phyloP scores from a whole-genome alignment of 2,329 filamentous ascomycete species.

The Raffaelea arxii region DNA sequence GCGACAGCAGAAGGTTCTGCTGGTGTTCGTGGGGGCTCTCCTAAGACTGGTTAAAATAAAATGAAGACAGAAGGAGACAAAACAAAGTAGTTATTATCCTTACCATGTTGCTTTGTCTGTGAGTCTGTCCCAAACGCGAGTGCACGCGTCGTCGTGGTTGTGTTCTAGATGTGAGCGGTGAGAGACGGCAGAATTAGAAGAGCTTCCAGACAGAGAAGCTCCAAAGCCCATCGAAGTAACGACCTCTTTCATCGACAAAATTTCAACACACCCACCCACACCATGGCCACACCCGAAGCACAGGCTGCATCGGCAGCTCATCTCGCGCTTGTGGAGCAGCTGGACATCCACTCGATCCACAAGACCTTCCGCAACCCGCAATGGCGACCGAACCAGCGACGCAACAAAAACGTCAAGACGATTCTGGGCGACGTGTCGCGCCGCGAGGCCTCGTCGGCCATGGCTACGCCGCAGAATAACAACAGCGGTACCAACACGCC shows the following conservation, averaged over 20 bases:
- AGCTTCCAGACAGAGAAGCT: too few species aligned
- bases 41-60: too few species aligned
- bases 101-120: too few species aligned
- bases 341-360: conserved; percentile 78
- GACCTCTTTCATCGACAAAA: too few species aligned
- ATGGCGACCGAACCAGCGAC: conserved; percentile 89
- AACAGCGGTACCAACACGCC: conserved; percentile 67
- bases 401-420: conserved; percentile 98
- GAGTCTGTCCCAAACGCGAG: too few species aligned
- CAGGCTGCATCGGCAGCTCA: conserved; percentile 75
- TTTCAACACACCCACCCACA: too few species aligned
- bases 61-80: too few species aligned
- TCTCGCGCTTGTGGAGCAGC: conserved; percentile 75
- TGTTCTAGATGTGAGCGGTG: too few species aligned
- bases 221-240: too few species aligned
- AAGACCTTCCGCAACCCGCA: conserved; percentile 84
- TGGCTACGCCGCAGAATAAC: conserved; percentile 69
- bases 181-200: too few species aligned
- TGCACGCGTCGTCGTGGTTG: too few species aligned
- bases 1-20: conserved; percentile 83
- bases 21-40: conserved; percentile 97
- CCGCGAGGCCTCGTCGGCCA: conserved; percentile 80
- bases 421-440: conserved; percentile 83
- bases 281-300: conserved; percentile 44
- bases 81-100: too few species aligned